A percentile compares a stretch with the other conserved stretches of the same genome.
Evolutionary conservation across 2,329 filamentous ascomycete species (phyloP).

Genomic region (Ophiocordyceps camponoti-leonardi): DNA sequence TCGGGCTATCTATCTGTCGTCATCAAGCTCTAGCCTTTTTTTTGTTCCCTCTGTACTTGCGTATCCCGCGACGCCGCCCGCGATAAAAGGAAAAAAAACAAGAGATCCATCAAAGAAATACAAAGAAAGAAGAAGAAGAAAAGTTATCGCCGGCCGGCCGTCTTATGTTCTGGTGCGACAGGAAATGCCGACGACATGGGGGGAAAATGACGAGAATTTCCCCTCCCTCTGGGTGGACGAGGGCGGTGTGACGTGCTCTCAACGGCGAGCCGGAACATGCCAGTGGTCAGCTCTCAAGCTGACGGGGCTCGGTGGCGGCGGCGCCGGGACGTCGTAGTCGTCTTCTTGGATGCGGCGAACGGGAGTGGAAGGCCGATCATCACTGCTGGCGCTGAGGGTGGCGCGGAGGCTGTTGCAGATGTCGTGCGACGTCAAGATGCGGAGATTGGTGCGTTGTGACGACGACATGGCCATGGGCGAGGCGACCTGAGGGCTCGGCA

Average conservation of each 20-base stretch:
- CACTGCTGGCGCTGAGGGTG: slow-evolving; percentile 24
- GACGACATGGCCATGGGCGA: slow-evolving; percentile 30
- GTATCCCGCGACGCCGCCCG: not conserved
- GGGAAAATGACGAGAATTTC: no score
- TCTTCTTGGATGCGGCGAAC: slow-evolving; percentile 34
- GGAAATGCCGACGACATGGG: not conserved
- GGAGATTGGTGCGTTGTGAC: slow-evolving; percentile 24
- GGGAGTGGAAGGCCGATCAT: slow-evolving; percentile 24
- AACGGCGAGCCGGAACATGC: slow-evolving; percentile 19
- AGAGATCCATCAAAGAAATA: no score
- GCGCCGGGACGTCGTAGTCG: slow-evolving; percentile 47
- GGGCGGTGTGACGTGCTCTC: slow-evolving; percentile 2
- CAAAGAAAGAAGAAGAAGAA: not conserved
- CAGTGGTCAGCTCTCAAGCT: slow-evolving; percentile 41
- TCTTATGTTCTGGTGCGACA: not conserved
- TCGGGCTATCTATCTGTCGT: no score
- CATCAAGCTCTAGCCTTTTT: not conserved
- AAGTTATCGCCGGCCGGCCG: not conserved
- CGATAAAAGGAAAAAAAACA: not conserved
- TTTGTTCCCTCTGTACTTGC: not conserved
- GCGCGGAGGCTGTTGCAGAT: slow-evolving; percentile 35
- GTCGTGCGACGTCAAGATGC: slow-evolving; percentile 28
- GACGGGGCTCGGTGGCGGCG: slow-evolving; percentile 46
- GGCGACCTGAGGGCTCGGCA: slow-evolving; percentile 18
- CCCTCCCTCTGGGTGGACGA: not conserved